These are phyloP conservation scores for Aureobasidium musti DNA, from an alignment of 2,329 filamentous ascomycete genomes.

Conservation along the genomic window DNA sequence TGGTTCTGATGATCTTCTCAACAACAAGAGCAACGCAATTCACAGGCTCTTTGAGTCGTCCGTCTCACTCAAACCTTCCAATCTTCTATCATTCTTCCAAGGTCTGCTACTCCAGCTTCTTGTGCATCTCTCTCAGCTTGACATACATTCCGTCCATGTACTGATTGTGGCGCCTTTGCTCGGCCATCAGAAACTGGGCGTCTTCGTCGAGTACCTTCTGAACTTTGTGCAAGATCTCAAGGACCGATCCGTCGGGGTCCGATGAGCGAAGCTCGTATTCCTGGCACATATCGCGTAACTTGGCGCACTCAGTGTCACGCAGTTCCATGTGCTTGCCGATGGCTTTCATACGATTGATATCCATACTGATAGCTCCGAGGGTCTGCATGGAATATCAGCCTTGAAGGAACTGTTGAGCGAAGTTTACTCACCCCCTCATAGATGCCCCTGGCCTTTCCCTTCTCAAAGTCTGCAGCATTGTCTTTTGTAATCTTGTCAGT, in stretches of 20 bases:
- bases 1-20: no score
- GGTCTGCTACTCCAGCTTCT: neutral
- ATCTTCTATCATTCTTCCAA: neutral
- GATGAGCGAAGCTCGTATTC: neutral
- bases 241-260: neutral
- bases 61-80: neutral
- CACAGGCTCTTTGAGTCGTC: no score
- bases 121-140: neutral
- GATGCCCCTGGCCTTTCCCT: neutral
- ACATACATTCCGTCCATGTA: neutral
- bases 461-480: neutral
- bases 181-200: neutral
- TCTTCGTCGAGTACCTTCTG: neutral
- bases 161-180: neutral
- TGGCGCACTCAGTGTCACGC: neutral
- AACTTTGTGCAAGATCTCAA: neutral
- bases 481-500: no score
- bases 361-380: no score
- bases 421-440: neutral
- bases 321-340: neutral
- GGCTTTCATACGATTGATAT: neutral
- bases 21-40: no score
- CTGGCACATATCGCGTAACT: neutral
- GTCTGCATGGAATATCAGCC: neutral
- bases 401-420: neutral